phyloP scores from a whole-genome alignment of 495 filamentous ascomycete species.

The Polyplosphaeria fusca region DNA sequence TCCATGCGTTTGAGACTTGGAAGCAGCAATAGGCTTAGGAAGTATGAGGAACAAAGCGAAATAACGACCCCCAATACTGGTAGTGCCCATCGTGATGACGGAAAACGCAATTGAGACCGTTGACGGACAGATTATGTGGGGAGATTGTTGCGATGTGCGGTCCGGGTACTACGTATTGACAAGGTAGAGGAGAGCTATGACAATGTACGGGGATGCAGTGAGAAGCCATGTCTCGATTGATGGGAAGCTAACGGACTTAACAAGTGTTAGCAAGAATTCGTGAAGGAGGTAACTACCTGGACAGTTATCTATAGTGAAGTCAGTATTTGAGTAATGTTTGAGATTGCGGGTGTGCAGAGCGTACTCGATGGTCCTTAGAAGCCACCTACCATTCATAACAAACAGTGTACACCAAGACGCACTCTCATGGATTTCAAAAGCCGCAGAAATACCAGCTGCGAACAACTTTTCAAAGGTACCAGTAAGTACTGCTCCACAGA shows the following conservation, averaged over 20 bases:
- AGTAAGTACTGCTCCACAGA: conserved; percentile 60
- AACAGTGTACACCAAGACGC: conserved; percentile 1
- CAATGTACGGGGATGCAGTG: conserved; percentile 57
- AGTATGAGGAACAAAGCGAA: conserved; percentile 70
- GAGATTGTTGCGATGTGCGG: conserved; percentile 69
- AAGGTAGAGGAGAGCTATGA: conserved; percentile 64
- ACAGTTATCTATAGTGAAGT: neutral
- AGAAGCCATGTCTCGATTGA: conserved; percentile 66
- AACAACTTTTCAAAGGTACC: conserved; percentile 64
- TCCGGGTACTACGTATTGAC: conserved; percentile 73
- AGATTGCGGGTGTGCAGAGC: too few species aligned
- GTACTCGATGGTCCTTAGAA: neutral
- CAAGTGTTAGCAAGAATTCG: conserved; percentile 82
- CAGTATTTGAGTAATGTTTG: neutral
- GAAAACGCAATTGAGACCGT: conserved; percentile 65
- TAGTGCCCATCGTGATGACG: conserved; percentile 69
- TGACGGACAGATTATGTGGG: conserved; percentile 66
- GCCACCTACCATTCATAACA: neutral
- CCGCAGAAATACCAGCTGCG: conserved; percentile 46
- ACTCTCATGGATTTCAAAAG: neutral
- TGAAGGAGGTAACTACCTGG: conserved; percentile 30
- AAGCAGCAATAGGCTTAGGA: neutral
- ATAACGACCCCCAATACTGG: conserved; percentile 61
- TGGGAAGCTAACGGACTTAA: conserved; percentile 63
- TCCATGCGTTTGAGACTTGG: conserved; percentile 6